phyloP scores from a whole-genome alignment of 2,329 filamentous ascomycete genomes.

The Capronia coronata region DNA sequence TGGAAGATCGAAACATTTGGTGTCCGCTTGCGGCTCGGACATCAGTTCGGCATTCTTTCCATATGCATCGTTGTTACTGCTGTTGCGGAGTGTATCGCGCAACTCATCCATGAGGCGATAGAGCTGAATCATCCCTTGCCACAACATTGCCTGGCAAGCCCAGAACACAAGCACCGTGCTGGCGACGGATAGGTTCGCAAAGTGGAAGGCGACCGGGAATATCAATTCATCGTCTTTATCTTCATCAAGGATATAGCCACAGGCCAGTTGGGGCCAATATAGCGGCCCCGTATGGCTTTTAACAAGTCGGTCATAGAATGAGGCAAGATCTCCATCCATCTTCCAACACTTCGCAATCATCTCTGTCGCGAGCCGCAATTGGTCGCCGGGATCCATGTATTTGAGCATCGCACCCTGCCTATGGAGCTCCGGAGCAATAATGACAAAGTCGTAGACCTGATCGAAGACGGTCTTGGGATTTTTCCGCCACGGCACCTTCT shows the following conservation, averaged over 20 bases:
- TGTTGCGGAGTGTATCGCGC: constrained; percentile 4
- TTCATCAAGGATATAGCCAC: constrained; percentile 6
- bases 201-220: constrained; percentile 33
- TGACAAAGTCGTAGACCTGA: constrained; percentile 32
- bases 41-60: background rate
- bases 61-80: background rate
- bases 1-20: constrained; percentile 22
- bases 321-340: constrained; percentile 29
- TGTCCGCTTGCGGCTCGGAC: background rate
- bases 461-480: constrained; percentile 29
- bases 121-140: constrained; percentile 33
- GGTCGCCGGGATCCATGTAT: constrained; percentile 16
- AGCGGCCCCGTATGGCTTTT: constrained; percentile 25
- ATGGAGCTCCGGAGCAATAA: constrained; percentile 28
- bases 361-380: constrained; percentile 19
- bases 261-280: constrained; percentile 32
- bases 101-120: constrained; percentile 29
- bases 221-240: constrained; percentile 17
- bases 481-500: constrained; percentile 30
- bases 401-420: constrained; percentile 20
- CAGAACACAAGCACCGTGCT: constrained; percentile 33
- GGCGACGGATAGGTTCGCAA: constrained; percentile 29
- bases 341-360: constrained; percentile 30
- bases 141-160: constrained; percentile 33
- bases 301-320: constrained; percentile 29